phyloP scores from a whole-genome alignment of 179 eudicot species.

The Silene vulgaris region DNA sequence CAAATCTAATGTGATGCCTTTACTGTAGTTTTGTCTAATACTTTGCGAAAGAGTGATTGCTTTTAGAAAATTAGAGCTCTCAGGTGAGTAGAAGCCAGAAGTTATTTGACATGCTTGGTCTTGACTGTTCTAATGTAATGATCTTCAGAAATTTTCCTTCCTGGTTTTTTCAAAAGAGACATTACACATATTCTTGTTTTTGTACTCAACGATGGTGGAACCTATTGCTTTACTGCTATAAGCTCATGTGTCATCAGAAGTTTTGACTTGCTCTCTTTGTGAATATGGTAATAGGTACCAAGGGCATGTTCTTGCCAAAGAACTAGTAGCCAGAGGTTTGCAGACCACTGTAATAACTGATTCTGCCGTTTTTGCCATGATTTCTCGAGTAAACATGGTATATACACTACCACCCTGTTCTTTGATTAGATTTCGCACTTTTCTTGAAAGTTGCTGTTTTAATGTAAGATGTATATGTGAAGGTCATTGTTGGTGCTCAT shows the following conservation, averaged over 20 bases:
- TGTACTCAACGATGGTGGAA: not conserved
- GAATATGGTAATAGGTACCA: constrained; percentile 55
- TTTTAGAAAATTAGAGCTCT: not conserved
- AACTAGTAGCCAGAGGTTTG: constrained; percentile 77
- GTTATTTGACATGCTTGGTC: not conserved
- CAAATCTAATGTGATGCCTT: not conserved
- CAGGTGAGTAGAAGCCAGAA: not conserved
- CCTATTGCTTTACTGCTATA: not conserved
- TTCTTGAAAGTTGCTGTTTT: not conserved
- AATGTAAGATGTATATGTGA: constrained; percentile 6
- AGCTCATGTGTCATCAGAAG: constrained; percentile 9
- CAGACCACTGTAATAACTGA: constrained; percentile 95
- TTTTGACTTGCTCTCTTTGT: constrained; percentile 12
- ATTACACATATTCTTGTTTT: not conserved
- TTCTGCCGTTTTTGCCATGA: constrained; percentile 98
- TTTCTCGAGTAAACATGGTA: constrained; percentile 98
- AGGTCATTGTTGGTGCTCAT: constrained; percentile 99
- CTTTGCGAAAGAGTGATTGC: not conserved
- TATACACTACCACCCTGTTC: constrained; percentile 15
- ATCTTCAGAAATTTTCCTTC: not conserved
- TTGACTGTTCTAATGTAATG: not conserved
- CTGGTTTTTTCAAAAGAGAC: not conserved
- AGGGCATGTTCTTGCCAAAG: constrained; percentile 94
- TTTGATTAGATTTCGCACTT: not conserved
- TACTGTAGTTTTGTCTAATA: not conserved